These are phyloP conservation scores for Rusavskia elegans DNA, from an alignment of 495 filamentous ascomycete genomes.

Conservation along the genomic window DNA sequence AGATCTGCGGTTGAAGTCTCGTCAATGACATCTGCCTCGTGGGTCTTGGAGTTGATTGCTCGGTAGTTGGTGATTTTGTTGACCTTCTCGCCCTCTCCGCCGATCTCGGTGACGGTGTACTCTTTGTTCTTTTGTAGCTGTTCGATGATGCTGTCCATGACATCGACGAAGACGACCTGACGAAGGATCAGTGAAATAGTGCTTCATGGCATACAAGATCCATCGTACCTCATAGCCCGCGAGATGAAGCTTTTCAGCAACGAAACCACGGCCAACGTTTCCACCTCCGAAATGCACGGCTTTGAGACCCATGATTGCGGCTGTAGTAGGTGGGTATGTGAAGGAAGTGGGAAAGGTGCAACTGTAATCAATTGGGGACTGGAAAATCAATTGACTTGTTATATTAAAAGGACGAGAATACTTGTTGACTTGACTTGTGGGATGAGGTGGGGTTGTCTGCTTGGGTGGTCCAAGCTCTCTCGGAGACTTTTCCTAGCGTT, in stretches of 20 bases:
- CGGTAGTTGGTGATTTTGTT: slow-evolving; percentile 84
- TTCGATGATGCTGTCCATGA: slow-evolving; percentile 65
- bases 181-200: background rate
- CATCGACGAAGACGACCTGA: slow-evolving; percentile 86
- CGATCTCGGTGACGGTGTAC: slow-evolving; percentile 89
- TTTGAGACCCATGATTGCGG: slow-evolving; percentile 47
- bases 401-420: background rate
- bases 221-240: slow-evolving; percentile 28
- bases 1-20: slow-evolving; percentile 78
- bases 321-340: background rate
- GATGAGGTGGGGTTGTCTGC: background rate
- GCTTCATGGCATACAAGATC: background rate
- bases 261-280: slow-evolving; percentile 66
- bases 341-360: background rate
- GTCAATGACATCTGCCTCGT: slow-evolving; percentile 61
- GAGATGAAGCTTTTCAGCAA: slow-evolving; percentile 65
- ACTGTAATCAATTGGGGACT: background rate
- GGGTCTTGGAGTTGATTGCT: slow-evolving; percentile 81
- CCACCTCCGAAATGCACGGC: slow-evolving; percentile 89
- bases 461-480: background rate
- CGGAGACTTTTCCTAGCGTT: too few relatives aligned
- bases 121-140: slow-evolving; percentile 52
- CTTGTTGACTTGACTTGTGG: background rate
- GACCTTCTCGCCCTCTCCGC: slow-evolving; percentile 62
- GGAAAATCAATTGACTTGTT: background rate